These are phyloP conservation scores for Debaryomyces singareniensis DNA, from an alignment of 1,139 yeast genomes.

Conservation along the genomic window DNA sequence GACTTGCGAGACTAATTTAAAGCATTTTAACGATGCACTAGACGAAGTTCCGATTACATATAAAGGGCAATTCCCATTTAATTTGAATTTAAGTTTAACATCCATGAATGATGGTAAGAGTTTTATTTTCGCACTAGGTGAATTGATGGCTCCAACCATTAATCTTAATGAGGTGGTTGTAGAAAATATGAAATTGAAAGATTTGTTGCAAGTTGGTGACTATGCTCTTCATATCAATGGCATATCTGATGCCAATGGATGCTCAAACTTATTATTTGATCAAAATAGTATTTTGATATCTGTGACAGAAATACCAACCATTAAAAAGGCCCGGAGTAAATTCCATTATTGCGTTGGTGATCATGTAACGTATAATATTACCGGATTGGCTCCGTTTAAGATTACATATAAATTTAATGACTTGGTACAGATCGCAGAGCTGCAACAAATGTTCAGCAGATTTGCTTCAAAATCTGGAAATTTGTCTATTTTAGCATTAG, in stretches of 20 bases:
- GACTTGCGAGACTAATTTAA: slow-evolving; percentile 53
- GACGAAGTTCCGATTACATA: slow-evolving; percentile 52
- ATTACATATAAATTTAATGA: slow-evolving; percentile 72
- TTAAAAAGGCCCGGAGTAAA: slow-evolving; percentile 33
- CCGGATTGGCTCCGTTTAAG: slow-evolving; percentile 76
- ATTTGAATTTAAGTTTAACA: slow-evolving; percentile 44
- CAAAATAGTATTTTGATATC: slow-evolving; percentile 38
- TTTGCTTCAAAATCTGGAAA: slow-evolving; percentile 79
- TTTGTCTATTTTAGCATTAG: slow-evolving; percentile 58
- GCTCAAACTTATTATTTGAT: slow-evolving; percentile 42
- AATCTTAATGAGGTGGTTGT: slow-evolving; percentile 9
- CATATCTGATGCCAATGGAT: slow-evolving; percentile 67
- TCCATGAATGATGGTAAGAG: slow-evolving; percentile 26
- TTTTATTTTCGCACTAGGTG: slow-evolving; percentile 10
- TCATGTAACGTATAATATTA: slow-evolving; percentile 65
- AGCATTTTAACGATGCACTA: slow-evolving; percentile 14
- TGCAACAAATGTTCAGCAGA: slow-evolving; percentile 52
- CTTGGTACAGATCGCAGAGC: slow-evolving; percentile 51
- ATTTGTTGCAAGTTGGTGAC: slow-evolving; percentile 27
- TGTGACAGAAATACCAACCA: slow-evolving; percentile 73
- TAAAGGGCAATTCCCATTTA: slow-evolving; percentile 61
- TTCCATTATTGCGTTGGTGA: slow-evolving; percentile 86
- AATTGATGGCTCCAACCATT: slow-evolving; percentile 11
- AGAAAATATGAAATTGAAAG: slow-evolving; percentile 6
- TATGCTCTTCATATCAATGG: slow-evolving; percentile 54